Percentiles rank a stretch among this genome's conserved stretches.
These are phyloP conservation scores for Acer yangbiense DNA, from an alignment of 345 rosid genomes.

Conservation along the genomic window DNA sequence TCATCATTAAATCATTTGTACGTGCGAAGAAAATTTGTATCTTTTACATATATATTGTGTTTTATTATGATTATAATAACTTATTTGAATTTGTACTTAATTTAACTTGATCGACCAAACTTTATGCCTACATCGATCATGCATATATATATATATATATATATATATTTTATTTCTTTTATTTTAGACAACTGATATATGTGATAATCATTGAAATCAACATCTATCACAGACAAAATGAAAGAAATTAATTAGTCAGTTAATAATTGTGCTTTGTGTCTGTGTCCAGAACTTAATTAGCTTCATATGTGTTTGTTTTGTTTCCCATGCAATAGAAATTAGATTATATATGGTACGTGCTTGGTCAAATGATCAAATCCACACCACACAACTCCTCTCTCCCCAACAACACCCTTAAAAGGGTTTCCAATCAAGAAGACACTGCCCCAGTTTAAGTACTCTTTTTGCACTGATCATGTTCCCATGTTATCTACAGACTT, in stretches of 20 bases:
- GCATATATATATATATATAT: not conserved
- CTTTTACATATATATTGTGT: too few relatives aligned
- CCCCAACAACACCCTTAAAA: conserved; percentile 8
- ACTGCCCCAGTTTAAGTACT: not conserved
- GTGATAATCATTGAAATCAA: conserved; percentile 12
- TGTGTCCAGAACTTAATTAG: not conserved
- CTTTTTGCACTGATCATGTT: conserved; percentile 1
- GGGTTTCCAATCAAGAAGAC: not conserved
- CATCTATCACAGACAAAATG: not conserved
- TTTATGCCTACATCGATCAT: not conserved
- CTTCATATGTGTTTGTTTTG: not conserved
- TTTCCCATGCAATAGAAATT: not conserved
- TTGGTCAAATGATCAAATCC: conserved; percentile 8
- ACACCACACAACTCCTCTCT: not conserved
- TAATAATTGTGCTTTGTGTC: not conserved
- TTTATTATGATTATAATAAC: not conserved
- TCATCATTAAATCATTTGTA: too few relatives aligned
- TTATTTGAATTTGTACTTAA: not conserved
- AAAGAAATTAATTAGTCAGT: not conserved
- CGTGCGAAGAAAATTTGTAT: too few relatives aligned
- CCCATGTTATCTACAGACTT: not conserved
- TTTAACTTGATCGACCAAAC: conserved; percentile 1
- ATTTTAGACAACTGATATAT: not conserved
- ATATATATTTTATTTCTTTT: too few relatives aligned
- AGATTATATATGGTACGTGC: conserved; percentile 1